Base-by-base conservation (phyloP, 2,329 filamentous ascomycete species). In the Fusarium irregulare region DNA sequence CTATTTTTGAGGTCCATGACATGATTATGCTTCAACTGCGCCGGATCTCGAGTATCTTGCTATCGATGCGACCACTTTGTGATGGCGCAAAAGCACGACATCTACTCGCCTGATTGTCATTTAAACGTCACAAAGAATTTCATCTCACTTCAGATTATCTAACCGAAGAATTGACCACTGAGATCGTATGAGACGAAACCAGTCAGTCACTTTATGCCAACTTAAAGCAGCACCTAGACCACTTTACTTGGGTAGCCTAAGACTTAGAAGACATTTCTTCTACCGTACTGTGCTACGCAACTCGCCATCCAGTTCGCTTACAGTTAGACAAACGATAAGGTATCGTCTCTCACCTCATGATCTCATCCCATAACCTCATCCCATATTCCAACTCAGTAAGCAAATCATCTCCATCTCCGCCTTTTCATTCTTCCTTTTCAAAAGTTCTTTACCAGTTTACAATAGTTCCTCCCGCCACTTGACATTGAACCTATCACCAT, bases 401-500 rank as follows among this genome's bases (percentile, higher is more conserved):
- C 5, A 50, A 28, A 18, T 46, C 7, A 46, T n/a, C 44, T 21
- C 7, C 41, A 34, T 53, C 37, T 27, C 32, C 37, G 37, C 54
- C 20, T 42, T 51, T 55, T 70, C 51, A 48, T 25, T 20, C 42
- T 44, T 53, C n/a, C 41, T 50, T 44, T 21, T 71, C 68, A 64
- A 70, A 70, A 70, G 66, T 68, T 49, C 66, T 56, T 41, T 13
- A 42, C 23, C 28, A 47, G 32, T 45, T 46, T 56, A 71, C 70
- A 72, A 69, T 71, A 73, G 66, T 72, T 72, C 70, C 59, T 58
- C 57, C 44, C 68, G 34, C 70, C 68, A 72, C 58, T 40, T 37
- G 12, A 14, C 32, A n/a, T 49, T 12, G 20, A 53, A 27, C 66
- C 71, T 67, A 75, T 73, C 71, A 62, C 30, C 49, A 62, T 14